Evolutionary conservation across 2,329 filamentous ascomycete species (phyloP).

Genomic region (Daldinia sp.): DNA sequence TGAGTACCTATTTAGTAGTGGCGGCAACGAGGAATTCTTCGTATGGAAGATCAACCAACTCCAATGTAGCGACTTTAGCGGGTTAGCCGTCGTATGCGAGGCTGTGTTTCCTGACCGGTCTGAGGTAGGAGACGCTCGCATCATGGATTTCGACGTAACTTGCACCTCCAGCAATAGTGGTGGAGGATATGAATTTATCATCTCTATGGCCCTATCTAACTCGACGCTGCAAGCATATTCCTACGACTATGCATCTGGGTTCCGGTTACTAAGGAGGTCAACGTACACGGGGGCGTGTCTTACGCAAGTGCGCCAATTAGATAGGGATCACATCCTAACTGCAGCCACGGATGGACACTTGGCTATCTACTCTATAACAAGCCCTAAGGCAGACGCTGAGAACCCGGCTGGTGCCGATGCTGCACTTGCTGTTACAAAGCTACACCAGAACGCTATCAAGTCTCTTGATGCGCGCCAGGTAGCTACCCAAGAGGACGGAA

Average conservation of each 20-base stretch:
- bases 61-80: conserved; percentile 55
- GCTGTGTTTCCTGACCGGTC: conserved; percentile 61
- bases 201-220: conserved; percentile 84
- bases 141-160: conserved; percentile 77
- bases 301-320: conserved; percentile 67
- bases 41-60: conserved; percentile 75
- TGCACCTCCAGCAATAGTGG: conserved; percentile 38
- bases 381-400: background rate
- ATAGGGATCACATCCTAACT: conserved; percentile 62
- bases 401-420: background rate
- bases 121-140: conserved; percentile 72
- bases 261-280: conserved; percentile 60
- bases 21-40: conserved; percentile 87
- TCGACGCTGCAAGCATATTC: conserved; percentile 73
- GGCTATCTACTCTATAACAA: conserved; percentile 61
- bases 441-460: conserved; percentile 88
- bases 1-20: conserved; percentile 81
- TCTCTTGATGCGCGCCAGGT: conserved; percentile 56
- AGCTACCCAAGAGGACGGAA: conserved; percentile 43
- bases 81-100: conserved; percentile 66
- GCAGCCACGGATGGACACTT: conserved; percentile 84
- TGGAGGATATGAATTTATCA: conserved; percentile 54
- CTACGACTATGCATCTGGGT: conserved; percentile 55
- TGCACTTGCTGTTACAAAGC: conserved; percentile 47
- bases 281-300: conserved; percentile 78